Conservation (phyloP, 2,329 filamentous ascomycete genomes). For the Annulohypoxylon truncatum region DNA sequence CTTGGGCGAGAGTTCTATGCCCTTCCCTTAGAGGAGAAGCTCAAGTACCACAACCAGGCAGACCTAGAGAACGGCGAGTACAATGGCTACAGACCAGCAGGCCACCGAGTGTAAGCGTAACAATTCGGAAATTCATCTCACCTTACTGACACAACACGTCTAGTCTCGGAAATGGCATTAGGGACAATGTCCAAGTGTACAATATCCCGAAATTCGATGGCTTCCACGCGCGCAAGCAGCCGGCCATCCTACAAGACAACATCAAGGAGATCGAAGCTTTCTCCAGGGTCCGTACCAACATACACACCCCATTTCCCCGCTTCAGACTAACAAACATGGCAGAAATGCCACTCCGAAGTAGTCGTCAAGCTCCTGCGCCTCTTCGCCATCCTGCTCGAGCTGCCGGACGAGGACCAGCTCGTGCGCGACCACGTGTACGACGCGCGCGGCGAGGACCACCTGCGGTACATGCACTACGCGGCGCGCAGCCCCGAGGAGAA, state of each 20-base stretch:
- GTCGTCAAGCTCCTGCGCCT: conserved; percentile 68
- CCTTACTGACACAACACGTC: not conserved
- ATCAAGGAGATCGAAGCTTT: conserved; percentile 68
- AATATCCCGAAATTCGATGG: conserved; percentile 70
- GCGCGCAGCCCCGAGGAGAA: conserved; percentile 53
- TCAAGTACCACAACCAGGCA: conserved; percentile 61
- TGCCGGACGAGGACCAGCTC: conserved; percentile 66
- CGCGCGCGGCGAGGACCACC: conserved; percentile 67
- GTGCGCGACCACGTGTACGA: conserved; percentile 68
- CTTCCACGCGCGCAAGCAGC: conserved; percentile 57
- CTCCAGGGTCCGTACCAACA: conserved; percentile 48
- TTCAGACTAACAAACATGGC: conserved; percentile 30
- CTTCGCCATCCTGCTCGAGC: conserved; percentile 70
- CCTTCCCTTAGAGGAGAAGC: conserved; percentile 69
- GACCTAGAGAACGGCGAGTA: conserved; percentile 64
- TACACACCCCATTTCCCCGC: not conserved
- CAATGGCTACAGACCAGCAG: conserved; percentile 66
- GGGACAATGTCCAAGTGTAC: conserved; percentile 69
- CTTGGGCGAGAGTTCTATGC: conserved; percentile 67
- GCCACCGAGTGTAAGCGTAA: conserved; percentile 48
- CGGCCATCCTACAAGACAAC: conserved; percentile 57
- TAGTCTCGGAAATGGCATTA: conserved; percentile 51
- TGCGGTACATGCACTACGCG: conserved; percentile 71
- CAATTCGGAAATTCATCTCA: not conserved
- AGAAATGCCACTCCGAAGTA: conserved; percentile 62